These are phyloP conservation scores for Phycomyces blakesleeanus DNA, from an alignment of 192 early-diverging fungal species.

Conservation along the genomic window DNA sequence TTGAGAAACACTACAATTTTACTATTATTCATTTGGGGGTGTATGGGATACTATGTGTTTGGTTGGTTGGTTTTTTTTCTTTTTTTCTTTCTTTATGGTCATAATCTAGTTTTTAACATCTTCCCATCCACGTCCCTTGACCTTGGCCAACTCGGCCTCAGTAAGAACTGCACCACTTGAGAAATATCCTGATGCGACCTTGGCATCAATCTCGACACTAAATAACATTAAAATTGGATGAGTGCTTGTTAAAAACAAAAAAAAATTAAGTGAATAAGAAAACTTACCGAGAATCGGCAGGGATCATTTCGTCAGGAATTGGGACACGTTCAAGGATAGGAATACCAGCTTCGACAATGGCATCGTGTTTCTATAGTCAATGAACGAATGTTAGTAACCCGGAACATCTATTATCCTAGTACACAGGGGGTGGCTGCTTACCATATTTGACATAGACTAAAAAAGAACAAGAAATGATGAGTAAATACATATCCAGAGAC, in stretches of 20 bases:
- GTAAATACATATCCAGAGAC: too few species aligned
- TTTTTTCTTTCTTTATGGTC: background rate
- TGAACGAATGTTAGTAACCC: too few species aligned
- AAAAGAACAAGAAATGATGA: conserved; percentile 19
- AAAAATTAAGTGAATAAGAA: conserved; percentile 25
- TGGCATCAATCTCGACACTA: conserved; percentile 92
- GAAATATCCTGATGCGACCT: conserved; percentile 96
- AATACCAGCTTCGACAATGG: conserved; percentile 84
- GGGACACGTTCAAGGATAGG: conserved; percentile 83
- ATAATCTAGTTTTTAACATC: conserved; percentile 51
- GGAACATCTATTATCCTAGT: background rate
- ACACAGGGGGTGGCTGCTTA: conserved; percentile 5
- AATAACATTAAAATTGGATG: background rate
- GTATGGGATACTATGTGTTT: too few species aligned
- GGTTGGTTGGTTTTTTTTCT: too few species aligned
- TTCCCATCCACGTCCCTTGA: conserved; percentile 85
- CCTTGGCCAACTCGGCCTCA: conserved; percentile 55
- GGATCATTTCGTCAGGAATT: conserved; percentile 87
- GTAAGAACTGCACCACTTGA: conserved; percentile 59
- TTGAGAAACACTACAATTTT: too few species aligned
- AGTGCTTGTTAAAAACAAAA: conserved; percentile 6
- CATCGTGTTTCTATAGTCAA: conserved; percentile 79
- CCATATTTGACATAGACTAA: conserved; percentile 74
- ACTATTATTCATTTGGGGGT: too few species aligned
- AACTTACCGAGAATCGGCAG: conserved; percentile 65